Conservation (phyloP, 371 early-diverging fungal species). For the Lichtheimia corymbifera region DNA sequence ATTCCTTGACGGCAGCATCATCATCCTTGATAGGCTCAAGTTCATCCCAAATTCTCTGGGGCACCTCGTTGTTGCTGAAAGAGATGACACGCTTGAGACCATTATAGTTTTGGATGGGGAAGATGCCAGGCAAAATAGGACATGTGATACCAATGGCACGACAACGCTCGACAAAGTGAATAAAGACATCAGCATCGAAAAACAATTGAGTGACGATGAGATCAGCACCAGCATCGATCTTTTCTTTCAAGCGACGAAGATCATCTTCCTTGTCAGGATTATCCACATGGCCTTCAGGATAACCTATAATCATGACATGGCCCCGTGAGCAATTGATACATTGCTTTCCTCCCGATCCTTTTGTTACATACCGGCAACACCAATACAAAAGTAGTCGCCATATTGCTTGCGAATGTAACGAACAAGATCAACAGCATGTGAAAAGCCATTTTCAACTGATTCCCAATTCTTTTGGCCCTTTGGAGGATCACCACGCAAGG, state of each 20-base stretch:
- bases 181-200: constrained; percentile 85
- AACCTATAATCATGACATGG: constrained; percentile 34
- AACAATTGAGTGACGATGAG: constrained; percentile 93
- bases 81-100: constrained; percentile 85
- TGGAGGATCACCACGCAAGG: constrained; percentile 94
- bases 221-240: constrained; percentile 92
- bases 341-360: not conserved
- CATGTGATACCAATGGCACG: constrained; percentile 77
- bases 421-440: constrained; percentile 85
- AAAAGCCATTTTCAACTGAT: constrained; percentile 80
- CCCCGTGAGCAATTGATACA: not conserved
- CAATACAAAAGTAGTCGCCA: constrained; percentile 94
- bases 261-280: constrained; percentile 74
- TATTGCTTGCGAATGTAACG: constrained; percentile 85
- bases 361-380: constrained; percentile 76
- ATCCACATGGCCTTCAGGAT: constrained; percentile 91
- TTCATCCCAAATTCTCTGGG: constrained; percentile 79
- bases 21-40: constrained; percentile 95
- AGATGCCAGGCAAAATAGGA: constrained; percentile 94
- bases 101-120: constrained; percentile 91
- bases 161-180: constrained; percentile 77
- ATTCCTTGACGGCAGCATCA: constrained; percentile 92
- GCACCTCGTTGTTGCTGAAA: constrained; percentile 85
- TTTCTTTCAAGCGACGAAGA: constrained; percentile 76
- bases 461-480: constrained; percentile 82